Evolutionary conservation across 2,329 filamentous ascomycete genomes (phyloP).

Genomic region (Colletotrichum sp.): DNA sequence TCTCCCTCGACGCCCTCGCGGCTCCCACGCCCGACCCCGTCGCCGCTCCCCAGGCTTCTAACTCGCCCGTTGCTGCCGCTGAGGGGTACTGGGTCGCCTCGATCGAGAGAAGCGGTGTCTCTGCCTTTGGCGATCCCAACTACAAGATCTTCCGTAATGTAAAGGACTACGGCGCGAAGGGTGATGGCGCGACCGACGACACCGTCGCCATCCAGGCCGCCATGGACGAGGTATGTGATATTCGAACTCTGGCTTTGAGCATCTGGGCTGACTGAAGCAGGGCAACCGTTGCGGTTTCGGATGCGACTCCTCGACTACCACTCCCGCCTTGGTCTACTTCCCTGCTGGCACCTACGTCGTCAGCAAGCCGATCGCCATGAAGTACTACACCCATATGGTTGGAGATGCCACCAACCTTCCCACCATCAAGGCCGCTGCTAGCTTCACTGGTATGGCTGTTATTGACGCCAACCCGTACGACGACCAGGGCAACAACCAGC

Average conservation of each 20-base stretch:
- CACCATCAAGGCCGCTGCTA: slow-evolving; percentile 73
- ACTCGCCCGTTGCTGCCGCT: slow-evolving; percentile 34
- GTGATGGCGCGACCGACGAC: slow-evolving; percentile 76
- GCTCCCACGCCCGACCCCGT: slow-evolving; percentile 28
- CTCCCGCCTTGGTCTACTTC: slow-evolving; percentile 90
- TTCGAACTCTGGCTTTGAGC: too few species aligned
- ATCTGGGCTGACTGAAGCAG: not conserved
- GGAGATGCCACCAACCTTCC: slow-evolving; percentile 78
- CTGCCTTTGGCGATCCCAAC: slow-evolving; percentile 62
- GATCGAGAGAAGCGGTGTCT: slow-evolving; percentile 71
- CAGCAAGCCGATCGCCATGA: slow-evolving; percentile 78
- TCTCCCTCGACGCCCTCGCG: slow-evolving; percentile 36
- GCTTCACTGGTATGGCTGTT: slow-evolving; percentile 84
- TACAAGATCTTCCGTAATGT: slow-evolving; percentile 83
- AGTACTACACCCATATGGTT: slow-evolving; percentile 93
- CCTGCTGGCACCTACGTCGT: slow-evolving; percentile 86
- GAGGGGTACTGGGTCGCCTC: slow-evolving; percentile 72
- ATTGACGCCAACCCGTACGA: slow-evolving; percentile 90
- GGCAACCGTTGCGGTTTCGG: slow-evolving; percentile 79
- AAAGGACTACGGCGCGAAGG: slow-evolving; percentile 75
- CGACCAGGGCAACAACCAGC: slow-evolving; percentile 72
- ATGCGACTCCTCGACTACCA: slow-evolving; percentile 85
- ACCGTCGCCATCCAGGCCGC: slow-evolving; percentile 81
- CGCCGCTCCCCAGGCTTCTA: slow-evolving; percentile 21
- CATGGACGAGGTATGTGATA: slow-evolving; percentile 34